Base-by-base conservation (phyloP, 2,329 filamentous ascomycete genomes). In the Colletotrichum sp. region DNA sequence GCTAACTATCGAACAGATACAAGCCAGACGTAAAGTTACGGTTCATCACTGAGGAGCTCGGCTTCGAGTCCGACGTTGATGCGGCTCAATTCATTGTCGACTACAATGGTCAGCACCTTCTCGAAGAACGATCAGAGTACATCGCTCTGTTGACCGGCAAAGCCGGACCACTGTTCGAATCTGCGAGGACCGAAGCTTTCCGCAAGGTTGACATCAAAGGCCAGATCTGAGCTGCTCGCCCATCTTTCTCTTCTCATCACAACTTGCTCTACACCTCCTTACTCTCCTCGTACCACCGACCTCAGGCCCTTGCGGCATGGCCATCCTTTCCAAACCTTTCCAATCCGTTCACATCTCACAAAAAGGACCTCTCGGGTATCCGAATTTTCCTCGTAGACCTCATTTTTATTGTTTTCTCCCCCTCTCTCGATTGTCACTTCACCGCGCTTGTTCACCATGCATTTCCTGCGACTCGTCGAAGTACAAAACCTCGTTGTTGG, bases 121-220 rank as follows among this genome's bases (percentile, higher is more conserved):
- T 99, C 79, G 91, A 96, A 85, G 93, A 97, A 83, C 93, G 93
- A 78, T 90, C 93, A 78, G 93, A 95, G 78, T 91, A 92, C 78
- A 94, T 96, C 79, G 89, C 91, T 77, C 93, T 98, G 82, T 84
- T 95, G 80, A 93, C 94, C 61, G 92, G 91, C 81, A 96, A 96
- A 87, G 95, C 94, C 66, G 91, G 91, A 68, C 83, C 85, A 57
- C 86, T 94, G 25, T 98, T 99, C 85, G 95, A 98, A 83, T 84
- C 87, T 69, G 92, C 95, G 75, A 94, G 93, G 83, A 86, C 89
- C 52, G 89, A 90, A 78, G 96, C 96, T 65, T 98, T 98, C 86
- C 91, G 92, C 82, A 93, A 93, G 83, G 94, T 99, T 89, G 96
- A 99, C 87, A 98, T 99, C 89, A 98, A 99, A 88, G 96, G 96